Base-by-base conservation (phyloP, 352 stramenopile genomes). In the Globisporangium splendens region DNA sequence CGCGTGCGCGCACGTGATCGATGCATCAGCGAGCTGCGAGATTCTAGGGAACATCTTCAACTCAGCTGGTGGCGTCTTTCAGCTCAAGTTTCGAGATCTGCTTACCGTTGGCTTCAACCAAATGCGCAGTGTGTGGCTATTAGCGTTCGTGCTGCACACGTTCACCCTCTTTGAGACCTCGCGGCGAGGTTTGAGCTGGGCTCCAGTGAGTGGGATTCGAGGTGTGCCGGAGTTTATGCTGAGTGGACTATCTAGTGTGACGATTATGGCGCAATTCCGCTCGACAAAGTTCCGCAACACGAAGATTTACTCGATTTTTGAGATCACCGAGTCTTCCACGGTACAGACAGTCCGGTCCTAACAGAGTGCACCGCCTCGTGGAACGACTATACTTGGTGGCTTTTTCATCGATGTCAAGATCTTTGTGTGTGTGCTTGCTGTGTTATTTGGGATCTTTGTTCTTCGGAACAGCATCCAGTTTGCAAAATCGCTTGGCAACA, bases 61-160 rank as follows among this genome's bases (percentile, higher is more conserved):
- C 11, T 68, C 73, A 0, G 28, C 65, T 13, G 54, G 51, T 1
- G 75, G 75, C 1, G 20, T 74, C 8, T 47, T 77, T 3, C 35
- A 67, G 15, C 62, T 79, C 21, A 56, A 60, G 1, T 15, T 72
- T 11, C 28, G 55, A 1, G 52, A 66, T 1, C 76, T 79, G 13
- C 48, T 80, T 7, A 56, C 53, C 1, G 60, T 75, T 13, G 69
- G 69, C 0, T 65, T 70, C 0, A 65, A 78, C 0, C 76, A 80
- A 18, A 83, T 86, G 71, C 68, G 71, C 0, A 76, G 62, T 8
- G 69, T 81, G 13, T 85, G 68, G 77, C 43, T 78, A 6, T 62
- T 79, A 10, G 59, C 66, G 1, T 31, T 84, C n/a, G 5, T 63
- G 11, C 68, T 74, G 52, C 70, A 83, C 20, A 3, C 59, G 1